Evolutionary conservation across 768 basidiomycete species (phyloP), one percentile per base, ranked within the genome.

Genomic region (Phylloporus scabripes): DNA sequence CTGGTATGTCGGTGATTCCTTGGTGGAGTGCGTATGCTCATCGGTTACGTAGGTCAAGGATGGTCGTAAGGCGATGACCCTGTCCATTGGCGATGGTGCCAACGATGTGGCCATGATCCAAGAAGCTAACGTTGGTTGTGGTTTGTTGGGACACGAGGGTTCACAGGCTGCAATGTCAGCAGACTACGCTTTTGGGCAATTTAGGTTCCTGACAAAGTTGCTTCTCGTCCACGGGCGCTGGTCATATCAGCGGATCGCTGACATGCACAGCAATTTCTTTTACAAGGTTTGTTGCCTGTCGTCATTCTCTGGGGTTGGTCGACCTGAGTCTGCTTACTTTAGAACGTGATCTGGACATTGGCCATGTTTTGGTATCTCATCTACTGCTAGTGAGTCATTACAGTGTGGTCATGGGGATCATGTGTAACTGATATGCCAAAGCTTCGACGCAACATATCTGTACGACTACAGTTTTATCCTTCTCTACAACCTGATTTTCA

Each of bases 41-140:
- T 33, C 12, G 29, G 36, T 23, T 24, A 4, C 40, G 10, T 52
- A 90, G 90, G 91, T 97, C 66, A 97, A 97, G 60, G 92, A 97
- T 58, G 95, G 95, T 9, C 81, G 87, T 41, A 85, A 91, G 43
- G 93, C 93, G 0, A 96, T 97, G 95, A 95, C 94, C 1, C 68
- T 98, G 24, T 89, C 94, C 0, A 98, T 99, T 46, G 95, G 95
- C 9, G 95, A 98, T 59, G 92, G 92, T 47, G 95, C 95, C 14
- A 98, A 98, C 62, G 95, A 98, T 62, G 95, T 98, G 20, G 93
- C 94, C 6, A 98, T 98, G 95, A 98, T 98, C 50, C 95, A 98
- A 64, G 95, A 95, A 61, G 95, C 95, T n/a, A 93, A 98, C 65
- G 86, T 98, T 56, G 95, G 95, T 3, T 91, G 93, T 61, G 95